Percentiles rank a stretch among this genome's conserved stretches.
Evolutionary conservation across 345 rosid genomes (phyloP).

Genomic region (Atalantia buxifolia): DNA sequence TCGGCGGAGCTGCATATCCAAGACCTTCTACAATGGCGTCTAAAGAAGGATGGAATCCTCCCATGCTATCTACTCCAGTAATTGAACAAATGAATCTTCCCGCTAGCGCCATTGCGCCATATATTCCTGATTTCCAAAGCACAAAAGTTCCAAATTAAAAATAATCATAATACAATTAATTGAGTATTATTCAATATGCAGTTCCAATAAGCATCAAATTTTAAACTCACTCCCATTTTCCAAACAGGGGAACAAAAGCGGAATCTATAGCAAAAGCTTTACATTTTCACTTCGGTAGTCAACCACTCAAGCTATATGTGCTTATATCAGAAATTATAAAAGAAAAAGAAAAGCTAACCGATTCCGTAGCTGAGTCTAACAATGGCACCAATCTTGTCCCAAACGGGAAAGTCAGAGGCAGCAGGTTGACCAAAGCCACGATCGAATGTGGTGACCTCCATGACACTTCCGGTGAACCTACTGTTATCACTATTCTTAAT

Average conservation of each 20-base stretch:
- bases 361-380: slow-evolving; percentile 87
- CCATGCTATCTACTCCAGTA: slow-evolving; percentile 77
- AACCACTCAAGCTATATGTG: not conserved
- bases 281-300: not conserved
- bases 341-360: slow-evolving; percentile 39
- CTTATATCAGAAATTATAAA: not conserved
- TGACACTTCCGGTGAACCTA: slow-evolving; percentile 41
- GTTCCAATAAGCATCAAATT: not conserved
- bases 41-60: slow-evolving; percentile 72
- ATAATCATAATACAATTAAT: not conserved
- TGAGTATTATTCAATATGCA: not conserved
- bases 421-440: slow-evolving; percentile 51
- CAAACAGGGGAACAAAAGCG: not conserved
- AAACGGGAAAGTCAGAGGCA: slow-evolving; percentile 61
- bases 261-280: not conserved
- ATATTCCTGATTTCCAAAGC: slow-evolving; percentile 52
- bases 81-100: slow-evolving; percentile 91
- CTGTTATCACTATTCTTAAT: slow-evolving; percentile 45
- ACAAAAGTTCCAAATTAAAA: not conserved
- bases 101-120: slow-evolving; percentile 87
- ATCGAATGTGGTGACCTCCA: slow-evolving; percentile 81
- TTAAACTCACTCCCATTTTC: not conserved
- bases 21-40: slow-evolving; percentile 79
- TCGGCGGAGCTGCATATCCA: slow-evolving; percentile 92
- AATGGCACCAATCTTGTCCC: slow-evolving; percentile 93